Evolutionary conservation across 2,329 filamentous ascomycete species (phyloP).

Genomic region (Fusarium miscanthi): DNA sequence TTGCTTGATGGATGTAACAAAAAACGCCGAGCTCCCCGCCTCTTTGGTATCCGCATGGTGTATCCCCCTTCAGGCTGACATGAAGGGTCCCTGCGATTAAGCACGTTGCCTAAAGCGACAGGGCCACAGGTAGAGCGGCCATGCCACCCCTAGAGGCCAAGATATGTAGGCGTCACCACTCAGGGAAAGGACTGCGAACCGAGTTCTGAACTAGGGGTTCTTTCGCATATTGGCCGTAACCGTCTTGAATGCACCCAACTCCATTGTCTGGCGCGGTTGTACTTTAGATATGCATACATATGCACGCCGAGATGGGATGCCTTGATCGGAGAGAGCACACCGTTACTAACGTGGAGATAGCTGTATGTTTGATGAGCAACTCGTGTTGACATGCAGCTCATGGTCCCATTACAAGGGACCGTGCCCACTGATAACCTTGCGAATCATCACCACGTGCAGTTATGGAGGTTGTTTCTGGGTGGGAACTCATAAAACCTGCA

Average conservation of each 20-base stretch:
- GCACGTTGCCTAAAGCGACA: conserved; percentile 5
- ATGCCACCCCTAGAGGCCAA: neutral
- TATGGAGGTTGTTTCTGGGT: conserved; percentile 7
- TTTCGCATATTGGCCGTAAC: neutral
- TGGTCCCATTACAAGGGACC: conserved; percentile 22
- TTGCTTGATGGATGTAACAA: conserved; percentile 4
- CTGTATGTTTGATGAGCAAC: conserved; percentile 34
- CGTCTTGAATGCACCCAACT: neutral
- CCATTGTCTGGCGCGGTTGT: conserved; percentile 5
- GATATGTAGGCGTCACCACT: conserved; percentile 9
- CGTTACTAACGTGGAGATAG: conserved; percentile 28
- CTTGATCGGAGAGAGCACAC: conserved; percentile 13
- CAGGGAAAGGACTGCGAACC: conserved; percentile 9
- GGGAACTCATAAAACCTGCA: conserved; percentile 19
- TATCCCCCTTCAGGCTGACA: neutral
- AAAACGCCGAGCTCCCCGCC: neutral
- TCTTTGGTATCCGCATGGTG: neutral
- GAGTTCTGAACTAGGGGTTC: neutral
- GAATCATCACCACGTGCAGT: conserved; percentile 28
- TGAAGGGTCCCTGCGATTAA: conserved; percentile 10
- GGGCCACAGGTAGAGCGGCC: conserved; percentile 5
- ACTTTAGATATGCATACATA: conserved; percentile 10
- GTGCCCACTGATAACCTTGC: conserved; percentile 26
- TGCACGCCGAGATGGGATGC: conserved; percentile 21
- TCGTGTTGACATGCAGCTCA: conserved; percentile 37